These are phyloP conservation scores for Orbilia ellipsospora DNA, from an alignment of 2,329 filamentous ascomycete species.

Conservation along the genomic window DNA sequence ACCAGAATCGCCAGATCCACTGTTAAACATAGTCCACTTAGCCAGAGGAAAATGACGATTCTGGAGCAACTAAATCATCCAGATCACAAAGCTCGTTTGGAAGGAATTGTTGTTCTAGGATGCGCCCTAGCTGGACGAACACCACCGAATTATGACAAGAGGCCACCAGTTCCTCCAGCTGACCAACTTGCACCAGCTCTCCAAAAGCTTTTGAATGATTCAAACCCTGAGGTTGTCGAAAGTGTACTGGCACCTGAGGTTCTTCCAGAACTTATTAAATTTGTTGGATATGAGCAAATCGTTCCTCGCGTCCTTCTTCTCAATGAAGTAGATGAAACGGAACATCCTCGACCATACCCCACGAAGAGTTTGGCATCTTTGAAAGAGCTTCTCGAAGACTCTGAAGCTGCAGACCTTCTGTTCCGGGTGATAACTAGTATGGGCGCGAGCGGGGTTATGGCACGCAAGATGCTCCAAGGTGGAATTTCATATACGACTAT, in stretches of 20 bases:
- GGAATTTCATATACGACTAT: constrained; percentile 57
- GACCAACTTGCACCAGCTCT: constrained; percentile 59
- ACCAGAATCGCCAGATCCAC: constrained; percentile 48
- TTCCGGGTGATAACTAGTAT: constrained; percentile 58
- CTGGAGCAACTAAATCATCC: constrained; percentile 58
- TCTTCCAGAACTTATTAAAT: constrained; percentile 57
- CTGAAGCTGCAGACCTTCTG: constrained; percentile 58
- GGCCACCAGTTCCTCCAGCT: constrained; percentile 57
- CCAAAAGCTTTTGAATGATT: constrained; percentile 59
- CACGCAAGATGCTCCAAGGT: constrained; percentile 57
- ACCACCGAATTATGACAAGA: constrained; percentile 59
- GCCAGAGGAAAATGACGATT: constrained; percentile 57
- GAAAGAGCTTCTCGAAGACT: constrained; percentile 57
- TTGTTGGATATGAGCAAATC: constrained; percentile 59
- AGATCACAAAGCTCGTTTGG: constrained; percentile 59
- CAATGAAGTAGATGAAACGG: constrained; percentile 59
- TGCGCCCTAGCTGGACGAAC: constrained; percentile 58
- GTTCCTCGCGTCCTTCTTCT: constrained; percentile 59
- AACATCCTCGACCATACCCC: constrained; percentile 58
- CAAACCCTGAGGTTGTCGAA: constrained; percentile 59
- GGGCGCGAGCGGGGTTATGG: constrained; percentile 57
- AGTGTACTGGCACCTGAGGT: constrained; percentile 59
- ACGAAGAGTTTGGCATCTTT: constrained; percentile 57
- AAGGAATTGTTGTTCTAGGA: constrained; percentile 59
- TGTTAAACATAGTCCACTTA: constrained; percentile 58